Percentiles rank a stretch among this genome's conserved stretches.
phyloP scores from a whole-genome alignment of 805 yeast genomes.

The Brettanomyces sp. region DNA sequence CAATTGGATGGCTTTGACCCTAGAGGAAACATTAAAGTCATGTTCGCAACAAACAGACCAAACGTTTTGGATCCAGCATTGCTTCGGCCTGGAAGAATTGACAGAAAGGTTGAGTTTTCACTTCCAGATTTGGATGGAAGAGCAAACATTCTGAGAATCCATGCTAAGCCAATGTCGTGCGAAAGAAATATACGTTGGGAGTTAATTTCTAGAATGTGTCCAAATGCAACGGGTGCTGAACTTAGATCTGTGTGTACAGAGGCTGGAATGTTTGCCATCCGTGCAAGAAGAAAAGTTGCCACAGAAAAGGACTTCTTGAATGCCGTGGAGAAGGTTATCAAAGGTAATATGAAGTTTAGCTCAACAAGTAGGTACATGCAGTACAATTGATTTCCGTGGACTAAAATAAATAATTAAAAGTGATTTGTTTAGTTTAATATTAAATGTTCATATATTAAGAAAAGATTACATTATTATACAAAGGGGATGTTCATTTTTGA shows the following conservation, averaged over 20 bases:
- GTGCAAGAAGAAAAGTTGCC: slow-evolving; percentile 97
- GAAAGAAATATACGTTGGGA: slow-evolving; percentile 99
- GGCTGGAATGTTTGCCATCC: slow-evolving; percentile 99
- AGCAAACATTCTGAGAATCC: slow-evolving; percentile 95
- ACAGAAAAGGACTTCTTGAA: slow-evolving; percentile 95
- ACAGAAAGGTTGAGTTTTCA: slow-evolving; percentile 95
- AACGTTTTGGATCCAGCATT: slow-evolving; percentile 97
- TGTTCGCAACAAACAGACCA: slow-evolving; percentile 99
- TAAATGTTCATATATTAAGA: not conserved
- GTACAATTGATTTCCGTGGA: slow-evolving; percentile 51
- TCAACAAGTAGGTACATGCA: slow-evolving; percentile 98
- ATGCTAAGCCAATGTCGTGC: slow-evolving; percentile 94
- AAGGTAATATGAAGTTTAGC: slow-evolving; percentile 96
- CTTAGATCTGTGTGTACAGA: slow-evolving; percentile 97
- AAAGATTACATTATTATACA: not conserved
- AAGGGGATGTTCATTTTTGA: not conserved
- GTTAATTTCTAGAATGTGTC: slow-evolving; percentile 91
- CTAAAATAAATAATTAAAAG: not conserved
- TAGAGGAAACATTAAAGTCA: slow-evolving; percentile 96
- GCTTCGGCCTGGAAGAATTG: slow-evolving; percentile 97
- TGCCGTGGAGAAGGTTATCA: slow-evolving; percentile 97
- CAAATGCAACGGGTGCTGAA: slow-evolving; percentile 98
- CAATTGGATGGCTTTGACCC: slow-evolving; percentile 99
- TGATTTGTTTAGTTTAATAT: not conserved
- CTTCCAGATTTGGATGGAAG: slow-evolving; percentile 96